Percentiles rank a stretch among this genome's conserved stretches.
These are phyloP conservation scores for Xylariaceae sp. DNA, from an alignment of 2,329 filamentous ascomycete species.

Conservation along the genomic window DNA sequence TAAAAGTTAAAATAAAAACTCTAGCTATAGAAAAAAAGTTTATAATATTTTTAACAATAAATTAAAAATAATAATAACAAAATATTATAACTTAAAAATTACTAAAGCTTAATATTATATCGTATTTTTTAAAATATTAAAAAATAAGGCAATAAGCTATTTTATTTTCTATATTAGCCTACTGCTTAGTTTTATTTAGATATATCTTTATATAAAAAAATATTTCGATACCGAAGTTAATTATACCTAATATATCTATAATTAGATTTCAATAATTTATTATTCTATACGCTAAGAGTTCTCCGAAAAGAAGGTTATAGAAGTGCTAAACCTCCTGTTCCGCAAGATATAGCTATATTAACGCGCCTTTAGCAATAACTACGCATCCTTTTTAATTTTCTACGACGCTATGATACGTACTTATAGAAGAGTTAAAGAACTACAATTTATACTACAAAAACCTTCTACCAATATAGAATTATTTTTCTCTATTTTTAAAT, in stretches of 20 bases:
- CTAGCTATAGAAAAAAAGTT: neutral
- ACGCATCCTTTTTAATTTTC: too few relatives aligned
- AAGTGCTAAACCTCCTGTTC: neutral
- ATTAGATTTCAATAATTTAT: neutral
- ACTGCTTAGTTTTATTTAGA: neutral
- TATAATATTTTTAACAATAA: neutral
- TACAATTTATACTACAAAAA: too few relatives aligned
- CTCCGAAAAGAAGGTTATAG: neutral
- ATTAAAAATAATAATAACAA: constrained; percentile 1
- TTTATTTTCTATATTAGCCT: neutral
- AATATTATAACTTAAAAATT: neutral
- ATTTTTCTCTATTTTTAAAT: too few relatives aligned
- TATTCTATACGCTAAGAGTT: neutral
- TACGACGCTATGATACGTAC: too few relatives aligned
- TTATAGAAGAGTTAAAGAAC: too few relatives aligned
- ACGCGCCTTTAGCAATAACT: too few relatives aligned
- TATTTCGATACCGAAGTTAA: neutral
- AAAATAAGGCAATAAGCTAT: neutral
- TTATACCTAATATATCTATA: neutral
- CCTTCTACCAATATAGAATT: too few relatives aligned
- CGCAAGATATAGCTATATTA: neutral
- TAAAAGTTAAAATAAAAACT: neutral
- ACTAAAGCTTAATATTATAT: neutral
- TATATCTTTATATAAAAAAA: neutral
- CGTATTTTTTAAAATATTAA: neutral